These are phyloP conservation scores for Aciculoconidium aculeatum DNA, from an alignment of 805 yeast species.

Conservation along the genomic window DNA sequence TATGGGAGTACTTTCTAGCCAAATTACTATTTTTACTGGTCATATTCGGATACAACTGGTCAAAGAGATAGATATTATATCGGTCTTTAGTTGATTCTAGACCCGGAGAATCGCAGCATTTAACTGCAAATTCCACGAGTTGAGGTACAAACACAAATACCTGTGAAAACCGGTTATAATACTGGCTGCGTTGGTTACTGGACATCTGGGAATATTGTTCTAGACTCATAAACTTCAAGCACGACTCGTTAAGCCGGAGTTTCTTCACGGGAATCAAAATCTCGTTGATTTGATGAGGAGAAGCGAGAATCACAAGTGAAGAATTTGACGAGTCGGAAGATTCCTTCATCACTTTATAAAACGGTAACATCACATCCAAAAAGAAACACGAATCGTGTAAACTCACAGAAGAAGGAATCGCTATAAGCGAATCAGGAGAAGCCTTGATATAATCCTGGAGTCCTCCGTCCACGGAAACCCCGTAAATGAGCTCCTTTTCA, in stretches of 20 bases:
- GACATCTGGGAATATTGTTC: no score
- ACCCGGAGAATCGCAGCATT: slow-evolving; percentile 19
- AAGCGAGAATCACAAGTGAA: no score
- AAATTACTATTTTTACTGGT: slow-evolving; percentile 5
- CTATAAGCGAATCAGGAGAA: slow-evolving; percentile 20
- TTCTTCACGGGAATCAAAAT: slow-evolving; percentile 22
- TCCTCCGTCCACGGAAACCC: slow-evolving; percentile 34
- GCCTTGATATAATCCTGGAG: slow-evolving; percentile 31
- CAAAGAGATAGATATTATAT: slow-evolving; percentile 18
- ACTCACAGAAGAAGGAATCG: slow-evolving; percentile 25
- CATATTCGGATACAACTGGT: slow-evolving; percentile 12
- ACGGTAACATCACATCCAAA: slow-evolving; percentile 30
- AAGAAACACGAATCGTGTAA: slow-evolving; percentile 33
- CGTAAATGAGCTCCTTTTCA: slow-evolving; percentile 29
- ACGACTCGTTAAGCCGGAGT: no score
- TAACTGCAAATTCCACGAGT: slow-evolving; percentile 17
- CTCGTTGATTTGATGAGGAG: slow-evolving; percentile 39
- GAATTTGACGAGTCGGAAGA: no score
- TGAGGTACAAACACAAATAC: slow-evolving; percentile 18
- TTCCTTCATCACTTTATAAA: slow-evolving; percentile 23
- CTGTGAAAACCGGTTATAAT: slow-evolving; percentile 13
- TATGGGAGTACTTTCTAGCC: slow-evolving; percentile 9
- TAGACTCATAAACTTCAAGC: no score
- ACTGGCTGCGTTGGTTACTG: slow-evolving; percentile 7
- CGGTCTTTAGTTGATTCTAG: slow-evolving; percentile 21